Evolutionary conservation across 345 rosid genomes (phyloP), one percentile per base, ranked within the genome.

Genomic region (Eutrema heterophyllum): DNA sequence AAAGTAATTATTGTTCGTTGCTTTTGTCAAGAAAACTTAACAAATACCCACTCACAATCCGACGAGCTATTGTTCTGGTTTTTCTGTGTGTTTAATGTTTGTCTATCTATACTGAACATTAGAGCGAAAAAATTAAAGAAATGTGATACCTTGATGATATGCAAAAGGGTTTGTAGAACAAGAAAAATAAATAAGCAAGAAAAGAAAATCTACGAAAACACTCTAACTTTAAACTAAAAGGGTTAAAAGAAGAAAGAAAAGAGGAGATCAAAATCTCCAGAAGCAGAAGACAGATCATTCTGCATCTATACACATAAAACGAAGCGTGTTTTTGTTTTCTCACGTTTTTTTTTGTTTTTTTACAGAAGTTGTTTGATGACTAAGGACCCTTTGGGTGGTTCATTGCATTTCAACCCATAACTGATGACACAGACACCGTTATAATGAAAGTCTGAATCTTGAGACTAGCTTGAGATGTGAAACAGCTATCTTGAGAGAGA

Each of bases 241-340:
- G 3, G 41, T 13, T 16, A 64, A 55, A 16, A 11, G 24, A 55
- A 35, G 50, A 33, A 72, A 56, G 36, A 60, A 49, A 41, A 60
- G 30, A 50, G 44, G 72, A 57, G 61, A 60, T 16, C 44, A 49
- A 48, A 73, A 58, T 38, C 68, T 35, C 73, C 38, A 50, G 56
- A 61, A 55, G 64, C 59, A 62, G 65, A 69, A 51, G 68, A 41
- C 45, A 51, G 64, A 75, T 59, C 40, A 57, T 50, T 74, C 63
- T 59, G 73, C 73, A 59, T 59, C 61, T 67, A 67, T 67, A 52
- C 63, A 75, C 67, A 52, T 32, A 32, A 74, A 59, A 32, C 48
- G n/a, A 54, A 15, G 38, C 12, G 53, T 59, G 54, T 67, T 67
- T 57, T 27, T 27, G 54, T 46, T 64, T 43, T 73, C 62, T 32